Base-by-base conservation (phyloP, 2,329 filamentous ascomycete species). In the Hypoxylon sp. region DNA sequence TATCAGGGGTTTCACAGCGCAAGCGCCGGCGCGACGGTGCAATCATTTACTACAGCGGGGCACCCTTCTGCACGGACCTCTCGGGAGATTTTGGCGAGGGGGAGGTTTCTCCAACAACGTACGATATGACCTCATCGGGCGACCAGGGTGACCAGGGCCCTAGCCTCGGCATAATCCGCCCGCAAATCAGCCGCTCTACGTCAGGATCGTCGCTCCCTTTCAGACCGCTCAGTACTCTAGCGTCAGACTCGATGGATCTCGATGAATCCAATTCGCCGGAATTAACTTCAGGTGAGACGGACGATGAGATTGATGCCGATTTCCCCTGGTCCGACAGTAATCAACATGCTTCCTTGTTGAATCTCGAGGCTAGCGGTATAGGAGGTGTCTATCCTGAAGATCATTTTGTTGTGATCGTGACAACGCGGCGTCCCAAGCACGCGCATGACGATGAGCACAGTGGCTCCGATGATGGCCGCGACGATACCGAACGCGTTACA, bases 1-100 rank as follows among this genome's bases (percentile, higher is more conserved):
- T 71, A 16, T 75, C 71, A 23, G 81, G 81, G 29, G 47, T 68
- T 72, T 87, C 81, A 68, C 86, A 75, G 76, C 83, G 74, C 73
- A 87, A 85, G 75, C 85, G 85, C 25, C 84, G 82, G 0, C 84
- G 88, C 11, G 88, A 91, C 63, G 93, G 92, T 7, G 89, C 91
- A 0, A 91, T 96, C 70, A 93, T 95, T 16, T 96, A 94, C 74
- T 96, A 95, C 76, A 92, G 86, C 65, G 91, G 91, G 25, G 90
- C 91, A 1, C 87, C 87, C 0, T 97, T 96, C 76, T 96, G 89
- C 76, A 94, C 90, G 1, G 93, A 97, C 75, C 79, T 96, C 2
- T 92, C 90, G 14, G 90, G 90, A 1, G 90, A 94, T 71, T 81
- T 81, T 9, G 83, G 83, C 1, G 83, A 84, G 21, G 83, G 83